Base-by-base conservation (phyloP, 345 rosid genomes). In the Eutrema heterophyllum region DNA sequence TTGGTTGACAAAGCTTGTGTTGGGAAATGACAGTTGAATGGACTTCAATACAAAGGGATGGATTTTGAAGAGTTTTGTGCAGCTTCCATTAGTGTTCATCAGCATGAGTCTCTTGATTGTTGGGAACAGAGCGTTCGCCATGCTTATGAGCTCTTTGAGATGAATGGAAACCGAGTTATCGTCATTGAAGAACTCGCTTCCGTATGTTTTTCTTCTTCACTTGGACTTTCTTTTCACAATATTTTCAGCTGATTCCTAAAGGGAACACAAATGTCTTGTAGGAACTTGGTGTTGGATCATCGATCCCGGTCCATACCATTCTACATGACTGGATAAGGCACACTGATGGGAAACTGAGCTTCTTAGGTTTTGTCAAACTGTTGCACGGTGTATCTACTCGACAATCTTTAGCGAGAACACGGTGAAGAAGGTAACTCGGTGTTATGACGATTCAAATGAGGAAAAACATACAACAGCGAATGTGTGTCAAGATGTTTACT, bases 221-320 rank as follows among this genome's bases (percentile, higher is more conserved):
- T 16, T 11, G 32, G 51, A 62, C n/a, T 38, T 18, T 59, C 9
- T 0, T 5, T 35, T 16, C 15, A 58, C 24, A 6, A 30, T 39
- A 0, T 46, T 38, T 27, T 12, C 43, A 55, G 26, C 35, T 21
- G 8, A 27, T 38, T 46, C 9, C 43, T 26, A 7, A 56, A 53
- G 14, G 40, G 40, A 48, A 39, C 33, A 57, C 52, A 49, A 59
- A 14, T 41, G 35, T 58, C 60, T 53, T 53, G 67, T 89, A 96
- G 99, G 99, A 96, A 81, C 97, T 96, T 35, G 99, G 99, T 9
- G 94, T 95, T 58, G 91, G 90, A 44, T 96, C 98, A 45, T 83
- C 97, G 0, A 81, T 96, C 41, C 99, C 99, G 5, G 91, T 92
- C 41, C 97, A 92, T 44, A 86, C 87, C 5, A 96, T 92, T 76